Conservation (phyloP, 441 rosid genomes). For the Croton laevigatus region DNA sequence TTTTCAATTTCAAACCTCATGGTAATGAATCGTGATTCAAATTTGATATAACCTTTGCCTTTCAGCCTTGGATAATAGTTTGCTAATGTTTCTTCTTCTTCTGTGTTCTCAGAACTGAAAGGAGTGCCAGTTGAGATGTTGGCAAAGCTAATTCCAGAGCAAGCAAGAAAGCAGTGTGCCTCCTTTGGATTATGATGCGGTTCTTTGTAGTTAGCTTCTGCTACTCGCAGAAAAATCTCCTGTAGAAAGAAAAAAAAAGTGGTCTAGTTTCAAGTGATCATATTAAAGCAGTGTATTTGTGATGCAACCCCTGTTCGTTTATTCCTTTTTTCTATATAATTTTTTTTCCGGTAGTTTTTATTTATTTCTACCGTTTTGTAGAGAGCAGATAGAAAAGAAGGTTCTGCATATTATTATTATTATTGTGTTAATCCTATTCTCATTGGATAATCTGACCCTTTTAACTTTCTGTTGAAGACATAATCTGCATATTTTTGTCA, state of each 20-base stretch:
- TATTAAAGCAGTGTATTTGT: constrained; percentile 25
- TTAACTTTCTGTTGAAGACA: constrained; percentile 19
- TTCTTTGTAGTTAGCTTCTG: constrained; percentile 27
- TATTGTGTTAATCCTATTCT: constrained; percentile 27
- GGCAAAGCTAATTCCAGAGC: constrained; percentile 80
- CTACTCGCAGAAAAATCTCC: constrained; percentile 38
- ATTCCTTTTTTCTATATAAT: constrained; percentile 25
- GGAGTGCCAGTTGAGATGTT: constrained; percentile 64
- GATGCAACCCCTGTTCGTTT: constrained; percentile 32
- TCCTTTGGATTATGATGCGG: constrained; percentile 55
- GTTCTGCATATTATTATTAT: constrained; percentile 13
- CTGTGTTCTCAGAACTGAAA: constrained; percentile 62
- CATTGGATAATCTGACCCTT: constrained; percentile 25
- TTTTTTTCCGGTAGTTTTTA: constrained; percentile 6
- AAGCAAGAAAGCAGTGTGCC: constrained; percentile 81
- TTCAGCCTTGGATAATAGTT: not conserved
- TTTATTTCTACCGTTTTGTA: constrained; percentile 20
- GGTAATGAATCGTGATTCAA: constrained; percentile 36
- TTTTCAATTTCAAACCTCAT: constrained; percentile 78
- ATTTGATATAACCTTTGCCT: not conserved
- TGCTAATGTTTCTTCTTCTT: not conserved
- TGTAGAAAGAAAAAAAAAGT: constrained; percentile 36
- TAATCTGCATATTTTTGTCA: constrained; percentile 3
- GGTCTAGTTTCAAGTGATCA: constrained; percentile 33
- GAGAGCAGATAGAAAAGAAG: constrained; percentile 27